A percentile compares a stretch with the other conserved stretches of the same genome.
phyloP scores from a whole-genome alignment of 805 yeast genomes.

The Cyberlindnera bimundalis region DNA sequence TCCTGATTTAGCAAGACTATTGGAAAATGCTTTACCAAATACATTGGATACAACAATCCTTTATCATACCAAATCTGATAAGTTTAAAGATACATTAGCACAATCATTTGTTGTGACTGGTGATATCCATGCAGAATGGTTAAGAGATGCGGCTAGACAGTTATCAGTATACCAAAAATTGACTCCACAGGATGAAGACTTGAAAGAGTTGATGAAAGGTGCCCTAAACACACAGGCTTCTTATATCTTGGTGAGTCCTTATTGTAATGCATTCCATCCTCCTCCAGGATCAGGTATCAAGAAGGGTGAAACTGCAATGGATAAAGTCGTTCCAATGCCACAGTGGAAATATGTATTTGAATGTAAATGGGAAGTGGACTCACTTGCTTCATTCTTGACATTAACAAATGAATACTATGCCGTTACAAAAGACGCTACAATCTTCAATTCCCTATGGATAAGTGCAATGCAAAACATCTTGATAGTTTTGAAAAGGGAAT shows the following conservation, averaged over 20 bases:
- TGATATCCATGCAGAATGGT: slow-evolving; percentile 92
- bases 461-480: slow-evolving; percentile 52
- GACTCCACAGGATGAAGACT: slow-evolving; percentile 44
- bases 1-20: slow-evolving; percentile 65
- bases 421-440: slow-evolving; percentile 46
- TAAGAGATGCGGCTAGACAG: slow-evolving; percentile 84
- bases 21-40: slow-evolving; percentile 84
- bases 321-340: slow-evolving; percentile 65
- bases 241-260: slow-evolving; percentile 61
- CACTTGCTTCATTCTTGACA: slow-evolving; percentile 77
- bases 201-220: slow-evolving; percentile 59
- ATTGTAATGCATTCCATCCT: slow-evolving; percentile 91
- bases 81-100: slow-evolving; percentile 31
- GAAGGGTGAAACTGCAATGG: slow-evolving; percentile 50
- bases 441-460: slow-evolving; percentile 50
- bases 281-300: slow-evolving; percentile 48
- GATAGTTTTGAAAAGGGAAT: slow-evolving; percentile 54
- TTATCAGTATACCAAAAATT: slow-evolving; percentile 70
- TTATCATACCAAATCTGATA: slow-evolving; percentile 46
- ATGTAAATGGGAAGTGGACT: slow-evolving; percentile 87
- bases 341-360: slow-evolving; percentile 75
- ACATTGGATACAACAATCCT: slow-evolving; percentile 84
- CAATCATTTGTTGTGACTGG: slow-evolving; percentile 84
- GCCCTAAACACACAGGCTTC: slow-evolving; percentile 79
- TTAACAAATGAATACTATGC: slow-evolving; percentile 67